Evolutionary conservation across 345 rosid genomes (phyloP).

Genomic region (Trapa incisa): DNA sequence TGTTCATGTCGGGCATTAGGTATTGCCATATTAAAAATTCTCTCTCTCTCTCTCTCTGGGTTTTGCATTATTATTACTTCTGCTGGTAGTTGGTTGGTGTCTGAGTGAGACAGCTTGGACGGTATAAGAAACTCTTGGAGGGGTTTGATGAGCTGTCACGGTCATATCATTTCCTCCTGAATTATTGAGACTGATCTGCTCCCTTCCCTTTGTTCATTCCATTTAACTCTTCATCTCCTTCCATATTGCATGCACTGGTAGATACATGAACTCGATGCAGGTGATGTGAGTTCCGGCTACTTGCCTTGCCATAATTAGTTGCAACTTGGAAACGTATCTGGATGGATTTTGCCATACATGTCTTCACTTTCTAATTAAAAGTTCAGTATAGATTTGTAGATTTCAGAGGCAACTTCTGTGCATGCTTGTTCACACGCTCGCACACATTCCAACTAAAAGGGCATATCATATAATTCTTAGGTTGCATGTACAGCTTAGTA

Average conservation of each 20-base stretch:
- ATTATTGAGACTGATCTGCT: neutral
- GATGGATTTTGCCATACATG: no score
- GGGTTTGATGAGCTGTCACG: neutral
- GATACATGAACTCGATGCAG: no score
- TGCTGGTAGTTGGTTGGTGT: neutral
- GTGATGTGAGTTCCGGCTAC: neutral
- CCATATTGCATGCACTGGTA: no score
- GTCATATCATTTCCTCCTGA: neutral
- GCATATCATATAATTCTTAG: no score
- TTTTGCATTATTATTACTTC: neutral
- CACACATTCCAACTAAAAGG: no score
- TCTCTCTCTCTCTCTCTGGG: neutral
- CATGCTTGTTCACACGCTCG: no score
- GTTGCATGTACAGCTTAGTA: no score
- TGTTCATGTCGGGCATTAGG: constrained; percentile 1
- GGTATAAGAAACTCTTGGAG: neutral
- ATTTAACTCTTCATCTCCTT: neutral
- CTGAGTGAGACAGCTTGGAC: neutral
- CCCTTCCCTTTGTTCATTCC: neutral
- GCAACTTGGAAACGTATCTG: no score
- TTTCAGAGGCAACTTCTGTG: no score
- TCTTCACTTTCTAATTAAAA: no score
- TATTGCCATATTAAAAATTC: neutral
- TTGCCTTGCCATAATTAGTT: no score
- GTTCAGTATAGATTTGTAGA: no score